Evolutionary conservation across 805 yeast genomes (phyloP), one percentile per base, ranked within the genome.

Genomic region (Barnettozyma populi): DNA sequence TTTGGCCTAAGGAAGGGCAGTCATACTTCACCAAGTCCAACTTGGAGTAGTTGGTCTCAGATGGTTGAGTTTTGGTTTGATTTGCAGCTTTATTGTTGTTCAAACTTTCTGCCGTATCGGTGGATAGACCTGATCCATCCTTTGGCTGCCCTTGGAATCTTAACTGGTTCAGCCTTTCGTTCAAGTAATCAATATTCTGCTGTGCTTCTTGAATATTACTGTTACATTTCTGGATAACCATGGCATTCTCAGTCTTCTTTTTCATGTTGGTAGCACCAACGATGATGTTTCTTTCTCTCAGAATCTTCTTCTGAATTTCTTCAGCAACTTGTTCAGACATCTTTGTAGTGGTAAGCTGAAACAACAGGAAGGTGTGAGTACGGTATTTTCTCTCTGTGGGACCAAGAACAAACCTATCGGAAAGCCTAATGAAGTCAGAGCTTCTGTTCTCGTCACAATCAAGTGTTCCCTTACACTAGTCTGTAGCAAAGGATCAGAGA

Each of bases 1-100:
- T 79, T 59, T 94, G 97, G 10, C 97, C 97, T 56, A 94, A 71
- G 0, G 95, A 87, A 0, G 97, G 97, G 57, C 96, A 87, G 59
- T 94, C 97, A 61, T 89, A 90, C 58, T 90, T 90, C 62, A 89
- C 76, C 48, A 94, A 73, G 64, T 94, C 99, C 55, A 86, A 70
- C 19, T 86, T 75, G 0, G 92, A 78, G 60, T 76, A 86, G 5
- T 57, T 59, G 21, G 62, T 59, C 39, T 68, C 73, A 25, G 44
- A 11, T 21, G 29, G 41, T 13, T 37, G 21, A 27, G 23, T 18
- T 43, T 37, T 23, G 18, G 23, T 11, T 34, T 41, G 14, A 42
- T 18, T 11, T 25, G 10, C n/a, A 36, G 39, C 14, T 5, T 23
- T 34, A 14, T 5, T 14, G 14, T 18, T 48, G 50, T 9, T 27